A percentile compares a stretch with the other conserved stretches of the same genome.
phyloP scores from a whole-genome alignment of 371 early-diverging fungal genomes.

The Mortierella sp. region DNA sequence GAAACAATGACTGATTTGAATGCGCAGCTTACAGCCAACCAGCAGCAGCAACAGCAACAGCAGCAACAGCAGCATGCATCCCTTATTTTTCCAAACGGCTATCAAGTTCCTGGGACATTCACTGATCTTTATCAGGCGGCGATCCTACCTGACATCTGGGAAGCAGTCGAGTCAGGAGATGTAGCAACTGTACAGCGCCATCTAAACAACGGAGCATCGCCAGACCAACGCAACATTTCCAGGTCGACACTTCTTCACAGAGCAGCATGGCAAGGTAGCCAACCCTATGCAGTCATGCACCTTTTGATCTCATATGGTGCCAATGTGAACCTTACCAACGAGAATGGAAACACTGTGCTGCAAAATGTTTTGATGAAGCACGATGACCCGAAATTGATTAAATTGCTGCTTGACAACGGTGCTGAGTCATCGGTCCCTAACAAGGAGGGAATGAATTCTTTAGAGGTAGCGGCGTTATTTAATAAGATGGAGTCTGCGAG shows the following conservation, averaged over 20 bases:
- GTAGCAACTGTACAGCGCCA: slow-evolving; percentile 32
- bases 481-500: slow-evolving; percentile 36
- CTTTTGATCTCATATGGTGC: slow-evolving; percentile 49
- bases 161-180: slow-evolving; percentile 45
- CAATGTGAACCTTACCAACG: slow-evolving; percentile 51
- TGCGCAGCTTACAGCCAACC: not conserved
- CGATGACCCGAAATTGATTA: slow-evolving; percentile 45
- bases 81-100: slow-evolving; percentile 14
- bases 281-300: slow-evolving; percentile 43
- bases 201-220: slow-evolving; percentile 41
- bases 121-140: slow-evolving; percentile 10
- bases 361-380: slow-evolving; percentile 57
- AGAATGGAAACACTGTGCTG: slow-evolving; percentile 51
- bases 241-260: slow-evolving; percentile 51
- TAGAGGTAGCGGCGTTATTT: slow-evolving; percentile 48
- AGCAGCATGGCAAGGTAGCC: slow-evolving; percentile 42
- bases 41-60: slow-evolving; percentile 1
- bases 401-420: slow-evolving; percentile 46
- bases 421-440: slow-evolving; percentile 44
- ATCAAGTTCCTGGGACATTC: slow-evolving; percentile 19
- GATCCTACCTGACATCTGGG: slow-evolving; percentile 43
- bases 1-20: not conserved
- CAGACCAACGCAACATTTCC: slow-evolving; percentile 43
- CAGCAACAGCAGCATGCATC: slow-evolving; percentile 11
- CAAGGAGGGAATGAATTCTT: slow-evolving; percentile 52